Base-by-base conservation (phyloP, 176 grass and related monocot species). In the Areca catechu region DNA sequence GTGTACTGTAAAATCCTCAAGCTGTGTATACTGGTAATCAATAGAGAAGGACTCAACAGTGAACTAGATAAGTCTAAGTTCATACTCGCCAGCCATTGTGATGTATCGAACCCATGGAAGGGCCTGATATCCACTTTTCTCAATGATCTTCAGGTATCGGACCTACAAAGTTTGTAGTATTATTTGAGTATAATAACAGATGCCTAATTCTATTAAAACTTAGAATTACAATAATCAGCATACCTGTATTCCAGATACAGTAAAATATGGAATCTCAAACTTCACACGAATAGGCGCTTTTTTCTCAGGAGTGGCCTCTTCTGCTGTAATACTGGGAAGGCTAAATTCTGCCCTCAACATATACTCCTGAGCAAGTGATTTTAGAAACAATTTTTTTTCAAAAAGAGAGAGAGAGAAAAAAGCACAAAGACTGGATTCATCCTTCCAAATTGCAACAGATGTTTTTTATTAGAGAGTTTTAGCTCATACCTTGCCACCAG, bases 201-300 rank as follows among this genome's bases (percentile, higher is more conserved):
- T 7, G 7, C 34, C 34, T 43, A 14, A 43, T 43, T 37, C 10
- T 43, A 12, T 43, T 43, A 9, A 10, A 14, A 43, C 10, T 12
- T 43, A 43, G 34, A 43, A 43, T 43, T 43, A 43, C 34, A 54
- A 20, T 16, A 61, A 65, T 34, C 4, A 63, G 18, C 21, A 60
- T 83, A 98, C 94, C 94, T 98, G 94, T 73, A 98, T 93, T 61
- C 94, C 88, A 16, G 94, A 98, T 43, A 93, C 84, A 4, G 88
- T 98, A 71, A 98, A 98, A 89, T 98, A 93, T 70, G 94, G 88
- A 57, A 98, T 98, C 81, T 98, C 94, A 88, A 98, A 98, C 76
- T 98, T 98, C 78, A 98, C 84, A 50, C 88, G 88, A 63, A 98
- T 93, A 0, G 94, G 94, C 12, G 94, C 84, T 66, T 98, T 98